Evolutionary conservation across 495 filamentous ascomycete genomes (phyloP).

Genomic region (Glonium stellatum): DNA sequence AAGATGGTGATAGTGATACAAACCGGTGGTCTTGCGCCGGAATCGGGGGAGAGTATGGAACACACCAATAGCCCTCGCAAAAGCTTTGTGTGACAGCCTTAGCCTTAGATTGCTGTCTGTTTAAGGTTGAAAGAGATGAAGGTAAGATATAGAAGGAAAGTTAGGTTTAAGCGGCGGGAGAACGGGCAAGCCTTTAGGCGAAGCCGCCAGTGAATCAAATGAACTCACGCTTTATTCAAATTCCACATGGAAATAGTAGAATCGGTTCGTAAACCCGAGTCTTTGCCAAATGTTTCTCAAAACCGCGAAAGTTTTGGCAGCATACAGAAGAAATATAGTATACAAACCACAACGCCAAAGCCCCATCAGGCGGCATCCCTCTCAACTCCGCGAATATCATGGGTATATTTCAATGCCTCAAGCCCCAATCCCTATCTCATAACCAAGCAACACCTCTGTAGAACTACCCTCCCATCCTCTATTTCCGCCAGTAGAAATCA

Average conservation of each 20-base stretch:
- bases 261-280: no score
- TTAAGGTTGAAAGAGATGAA: no score
- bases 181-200: no score
- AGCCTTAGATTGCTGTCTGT: no score
- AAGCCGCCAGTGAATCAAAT: no score
- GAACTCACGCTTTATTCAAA: no score
- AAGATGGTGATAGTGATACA: not conserved
- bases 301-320: not conserved
- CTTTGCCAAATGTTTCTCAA: not conserved
- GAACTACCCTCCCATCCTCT: slow-evolving; percentile 90
- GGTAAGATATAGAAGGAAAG: no score
- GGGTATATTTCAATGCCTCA: slow-evolving; percentile 28
- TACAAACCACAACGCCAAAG: not conserved
- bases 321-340: not conserved
- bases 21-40: not conserved
- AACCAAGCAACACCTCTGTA: slow-evolving; percentile 88
- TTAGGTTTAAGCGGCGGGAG: no score
- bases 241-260: no score
- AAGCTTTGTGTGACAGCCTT: no score
- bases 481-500: slow-evolving; percentile 86
- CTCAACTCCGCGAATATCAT: slow-evolving; percentile 12
- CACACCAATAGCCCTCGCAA: no score
- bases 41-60: not conserved
- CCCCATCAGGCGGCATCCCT: not conserved
- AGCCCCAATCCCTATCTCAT: slow-evolving; percentile 65